These are phyloP conservation scores for Claviceps monticola DNA, from an alignment of 2,329 filamentous ascomycete genomes.

Conservation along the genomic window DNA sequence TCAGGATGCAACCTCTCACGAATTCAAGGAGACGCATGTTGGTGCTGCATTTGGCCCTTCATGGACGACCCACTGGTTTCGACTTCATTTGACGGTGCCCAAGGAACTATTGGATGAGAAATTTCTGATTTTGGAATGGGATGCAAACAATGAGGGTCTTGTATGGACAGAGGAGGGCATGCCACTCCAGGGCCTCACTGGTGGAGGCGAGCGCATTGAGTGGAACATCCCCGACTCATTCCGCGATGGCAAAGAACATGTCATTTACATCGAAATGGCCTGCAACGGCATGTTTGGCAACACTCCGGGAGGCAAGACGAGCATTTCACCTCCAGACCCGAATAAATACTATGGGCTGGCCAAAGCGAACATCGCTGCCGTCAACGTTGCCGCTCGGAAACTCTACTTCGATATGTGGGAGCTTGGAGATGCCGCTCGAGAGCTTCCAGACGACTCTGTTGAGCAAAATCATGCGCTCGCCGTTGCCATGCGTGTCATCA, in stretches of 20 bases:
- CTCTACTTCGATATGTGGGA: slow-evolving; percentile 93
- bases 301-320: slow-evolving; percentile 59
- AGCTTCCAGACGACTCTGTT: slow-evolving; percentile 80
- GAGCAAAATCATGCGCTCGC: slow-evolving; percentile 78
- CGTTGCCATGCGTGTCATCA: slow-evolving; percentile 77
- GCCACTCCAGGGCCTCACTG: slow-evolving; percentile 82
- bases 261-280: slow-evolving; percentile 94
- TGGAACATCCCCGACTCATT: slow-evolving; percentile 79
- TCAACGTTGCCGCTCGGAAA: slow-evolving; percentile 72
- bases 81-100: slow-evolving; percentile 65
- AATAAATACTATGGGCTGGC: slow-evolving; percentile 65
- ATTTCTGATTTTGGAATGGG: slow-evolving; percentile 91
- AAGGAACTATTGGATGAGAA: slow-evolving; percentile 58
- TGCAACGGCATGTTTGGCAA: slow-evolving; percentile 99
- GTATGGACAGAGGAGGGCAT: slow-evolving; percentile 86
- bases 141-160: slow-evolving; percentile 86
- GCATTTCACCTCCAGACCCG: slow-evolving; percentile 78
- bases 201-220: slow-evolving; percentile 74
- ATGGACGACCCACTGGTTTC: slow-evolving; percentile 98
- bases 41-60: slow-evolving; percentile 80
- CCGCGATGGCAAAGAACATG: slow-evolving; percentile 74
- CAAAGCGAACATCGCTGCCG: slow-evolving; percentile 73
- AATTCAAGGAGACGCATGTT: slow-evolving; percentile 60
- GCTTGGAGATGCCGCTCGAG: slow-evolving; percentile 79
- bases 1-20: slow-evolving; percentile 61